phyloP scores from a whole-genome alignment of 2,329 filamentous ascomycete species.

The Geosmithia morbida region DNA sequence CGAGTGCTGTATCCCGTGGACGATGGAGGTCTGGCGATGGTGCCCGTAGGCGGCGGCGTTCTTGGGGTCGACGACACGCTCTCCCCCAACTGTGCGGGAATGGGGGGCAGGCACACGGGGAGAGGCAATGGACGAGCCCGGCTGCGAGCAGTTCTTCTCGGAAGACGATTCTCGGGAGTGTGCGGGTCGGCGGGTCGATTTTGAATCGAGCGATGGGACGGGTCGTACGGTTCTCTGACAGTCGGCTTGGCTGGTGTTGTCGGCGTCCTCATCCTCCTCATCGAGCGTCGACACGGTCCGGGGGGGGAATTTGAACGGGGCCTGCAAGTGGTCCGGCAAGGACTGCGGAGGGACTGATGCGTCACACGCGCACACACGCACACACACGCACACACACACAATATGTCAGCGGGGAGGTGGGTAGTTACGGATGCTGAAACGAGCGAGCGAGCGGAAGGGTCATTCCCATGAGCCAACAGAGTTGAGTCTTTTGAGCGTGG shows the following conservation, averaged over 20 bases:
- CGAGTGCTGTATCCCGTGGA: slow-evolving; percentile 88
- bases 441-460: neutral
- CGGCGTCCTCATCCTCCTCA: slow-evolving; percentile 36
- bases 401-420: neutral
- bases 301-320: slow-evolving; percentile 35
- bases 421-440: neutral
- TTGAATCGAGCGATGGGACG: slow-evolving; percentile 21
- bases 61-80: slow-evolving; percentile 41
- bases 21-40: slow-evolving; percentile 91
- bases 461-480: neutral
- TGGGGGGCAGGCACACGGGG: slow-evolving; percentile 26
- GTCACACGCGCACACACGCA: neutral
- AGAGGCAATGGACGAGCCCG: slow-evolving; percentile 13
- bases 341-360: slow-evolving; percentile 42
- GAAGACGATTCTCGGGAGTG: slow-evolving; percentile 46
- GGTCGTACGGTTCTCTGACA: slow-evolving; percentile 39
- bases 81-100: slow-evolving; percentile 27
- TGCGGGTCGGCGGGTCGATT: slow-evolving; percentile 22
- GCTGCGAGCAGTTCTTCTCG: slow-evolving; percentile 28
- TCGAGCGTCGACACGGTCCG: slow-evolving; percentile 35
- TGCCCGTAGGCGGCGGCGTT: slow-evolving; percentile 53
- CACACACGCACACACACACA: neutral
- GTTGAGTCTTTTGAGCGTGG: neutral
- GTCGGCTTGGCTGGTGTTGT: slow-evolving; percentile 22
- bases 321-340: slow-evolving; percentile 38